Evolutionary conservation across 805 yeast species (phyloP).

Genomic region (Metschnikowia lachancei): DNA sequence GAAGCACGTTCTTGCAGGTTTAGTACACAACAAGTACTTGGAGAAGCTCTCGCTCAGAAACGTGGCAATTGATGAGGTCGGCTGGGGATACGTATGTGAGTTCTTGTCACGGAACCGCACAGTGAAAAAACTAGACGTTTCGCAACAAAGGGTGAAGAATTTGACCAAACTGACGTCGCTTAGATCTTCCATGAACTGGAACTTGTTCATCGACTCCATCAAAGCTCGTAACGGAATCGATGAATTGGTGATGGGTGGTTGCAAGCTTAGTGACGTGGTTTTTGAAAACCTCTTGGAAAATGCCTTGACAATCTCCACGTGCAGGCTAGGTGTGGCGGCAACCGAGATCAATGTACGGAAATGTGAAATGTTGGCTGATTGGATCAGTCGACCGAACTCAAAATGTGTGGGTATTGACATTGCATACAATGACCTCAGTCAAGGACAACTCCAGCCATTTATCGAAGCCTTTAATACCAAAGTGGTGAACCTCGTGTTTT

Average conservation of each 20-base stretch:
- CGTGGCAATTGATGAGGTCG: conserved; percentile 50
- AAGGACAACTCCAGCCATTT: conserved; percentile 47
- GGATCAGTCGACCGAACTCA: conserved; percentile 45
- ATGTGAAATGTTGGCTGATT: conserved; percentile 41
- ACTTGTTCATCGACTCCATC: conserved; percentile 44
- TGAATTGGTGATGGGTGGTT: conserved; percentile 58
- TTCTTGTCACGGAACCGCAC: conserved; percentile 43
- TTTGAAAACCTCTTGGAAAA: conserved; percentile 41
- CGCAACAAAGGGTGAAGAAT: conserved; percentile 52
- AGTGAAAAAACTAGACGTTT: conserved; percentile 51
- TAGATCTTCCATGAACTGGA: conserved; percentile 54
- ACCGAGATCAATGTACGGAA: conserved; percentile 46
- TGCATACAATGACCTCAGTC: conserved; percentile 51
- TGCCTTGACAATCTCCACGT: conserved; percentile 44
- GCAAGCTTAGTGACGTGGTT: conserved; percentile 43
- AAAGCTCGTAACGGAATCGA: conserved; percentile 50
- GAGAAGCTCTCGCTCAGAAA: conserved; percentile 55
- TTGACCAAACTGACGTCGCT: conserved; percentile 38
- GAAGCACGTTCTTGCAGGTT: conserved; percentile 45
- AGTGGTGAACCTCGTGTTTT: conserved; percentile 42
- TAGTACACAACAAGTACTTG: conserved; percentile 41
- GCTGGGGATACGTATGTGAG: conserved; percentile 52
- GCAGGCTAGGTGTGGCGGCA: conserved; percentile 53
- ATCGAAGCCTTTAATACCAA: conserved; percentile 39
- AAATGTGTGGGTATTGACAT: conserved; percentile 56